Conservation (phyloP, 106 monocot genomes). For the Acanthochlamys bracteata region DNA sequence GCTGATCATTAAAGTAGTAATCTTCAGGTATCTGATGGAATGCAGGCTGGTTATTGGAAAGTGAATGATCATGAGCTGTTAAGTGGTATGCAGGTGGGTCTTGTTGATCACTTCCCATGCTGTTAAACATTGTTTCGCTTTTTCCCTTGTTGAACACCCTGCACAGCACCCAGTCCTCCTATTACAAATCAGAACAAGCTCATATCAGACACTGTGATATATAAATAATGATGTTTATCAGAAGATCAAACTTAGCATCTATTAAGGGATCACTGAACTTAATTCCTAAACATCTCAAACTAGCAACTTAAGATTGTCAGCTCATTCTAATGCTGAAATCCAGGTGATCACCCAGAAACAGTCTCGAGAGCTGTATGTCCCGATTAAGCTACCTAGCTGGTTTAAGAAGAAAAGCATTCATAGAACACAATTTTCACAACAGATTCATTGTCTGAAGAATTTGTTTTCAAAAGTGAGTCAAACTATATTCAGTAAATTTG, state of each 20-base stretch:
- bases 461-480: neutral
- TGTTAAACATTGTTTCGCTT: neutral
- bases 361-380: too few relatives aligned
- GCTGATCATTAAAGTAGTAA: neutral
- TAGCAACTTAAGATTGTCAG: neutral
- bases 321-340: too few relatives aligned
- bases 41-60: too few relatives aligned
- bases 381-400: too few relatives aligned
- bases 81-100: neutral
- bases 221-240: neutral
- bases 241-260: neutral
- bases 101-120: neutral
- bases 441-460: neutral
- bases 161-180: conserved; percentile 72
- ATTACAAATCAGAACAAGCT: neutral
- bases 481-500: neutral
- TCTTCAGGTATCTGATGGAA: too few relatives aligned
- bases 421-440: too few relatives aligned
- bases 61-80: too few relatives aligned
- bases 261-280: neutral
- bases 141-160: conserved; percentile 13
- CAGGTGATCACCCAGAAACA: too few relatives aligned
- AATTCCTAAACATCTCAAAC: neutral
- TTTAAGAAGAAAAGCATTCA: too few relatives aligned
- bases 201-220: neutral